Evolutionary conservation across 768 basidiomycete genomes (phyloP), one percentile per base, ranked within the genome.

Genomic region (Tubosaeta sp.): DNA sequence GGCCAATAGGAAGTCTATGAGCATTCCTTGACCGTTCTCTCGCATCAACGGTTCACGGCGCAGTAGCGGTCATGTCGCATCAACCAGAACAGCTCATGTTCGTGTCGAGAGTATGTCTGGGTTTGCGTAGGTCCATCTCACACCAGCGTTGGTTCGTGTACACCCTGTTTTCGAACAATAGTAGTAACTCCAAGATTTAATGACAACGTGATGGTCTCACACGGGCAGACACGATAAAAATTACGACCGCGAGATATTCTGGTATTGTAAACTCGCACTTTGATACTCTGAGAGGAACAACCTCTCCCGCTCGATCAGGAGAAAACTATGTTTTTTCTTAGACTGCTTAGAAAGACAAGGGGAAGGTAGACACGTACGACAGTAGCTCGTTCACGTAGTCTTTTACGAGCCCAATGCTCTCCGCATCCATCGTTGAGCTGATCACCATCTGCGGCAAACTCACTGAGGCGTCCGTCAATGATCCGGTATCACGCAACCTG

Each of bases 381-480:
- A 98, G 76, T 53, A 99, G 73, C 65, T 97, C 93, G 53, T 89
- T 88, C 55, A 91, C 84, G 68, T 97, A 93, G 59, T 97, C 95
- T 55, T 86, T 75, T 13, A 99, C 81, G 7, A 97, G 74, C 22
- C 71, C 72, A 17, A 95, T 85, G 12, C 89, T 90, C 65, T 95
- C 94, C 3, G 83, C 73, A 64, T 99, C 95, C 77, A 98, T 85
- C n/a, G 82, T 84, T 13, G 95, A 93, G 56, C 81, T 84, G 1
- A 86, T 83, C 31, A 97, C 86, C 82, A 97, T 94, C 59, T 84
- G 82, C 1, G 95, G 97, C 35, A 98, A 76, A 58, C 86, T 92
- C 69, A 98, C 95, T 97, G 56, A 35, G n/a, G 16, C 46, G 38
- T 26, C n/a, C 22, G 32, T 64, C 48, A 63, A 39, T 11, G 17